Evolutionary conservation across 2,329 filamentous ascomycete species (phyloP).

Genomic region (Talaromyces sp.): DNA sequence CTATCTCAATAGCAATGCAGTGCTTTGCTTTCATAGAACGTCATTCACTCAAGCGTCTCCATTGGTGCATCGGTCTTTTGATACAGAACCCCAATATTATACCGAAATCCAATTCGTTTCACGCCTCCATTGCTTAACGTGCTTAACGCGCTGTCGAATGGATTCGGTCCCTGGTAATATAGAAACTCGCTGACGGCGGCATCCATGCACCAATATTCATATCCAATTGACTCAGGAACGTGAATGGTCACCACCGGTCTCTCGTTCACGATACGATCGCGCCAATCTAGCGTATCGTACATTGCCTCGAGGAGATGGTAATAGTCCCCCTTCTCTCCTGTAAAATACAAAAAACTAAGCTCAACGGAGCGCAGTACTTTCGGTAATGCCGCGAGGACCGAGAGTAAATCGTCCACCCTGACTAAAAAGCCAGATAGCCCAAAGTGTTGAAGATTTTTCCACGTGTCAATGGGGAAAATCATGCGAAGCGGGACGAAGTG

Average conservation of each 20-base stretch:
- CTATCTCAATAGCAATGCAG: too few species aligned
- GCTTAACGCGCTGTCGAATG: not conserved
- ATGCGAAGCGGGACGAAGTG: constrained; percentile 20
- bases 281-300: not conserved
- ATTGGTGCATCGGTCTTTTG: too few species aligned
- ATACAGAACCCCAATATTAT: too few species aligned
- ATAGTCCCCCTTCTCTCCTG: not conserved
- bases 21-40: too few species aligned
- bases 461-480: constrained; percentile 31
- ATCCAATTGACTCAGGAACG: not conserved
- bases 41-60: too few species aligned
- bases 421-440: constrained; percentile 29
- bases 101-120: too few species aligned
- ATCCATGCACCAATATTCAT: not conserved
- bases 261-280: not conserved
- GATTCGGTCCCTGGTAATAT: not conserved
- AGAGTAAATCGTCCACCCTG: constrained; percentile 26
- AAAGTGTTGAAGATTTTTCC: constrained; percentile 31
- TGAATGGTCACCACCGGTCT: not conserved
- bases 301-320: not conserved
- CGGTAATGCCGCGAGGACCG: constrained; percentile 28
- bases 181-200: not conserved
- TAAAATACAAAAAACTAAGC: constrained; percentile 33
- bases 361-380: constrained; percentile 30
- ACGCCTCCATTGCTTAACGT: too few species aligned